phyloP scores from a whole-genome alignment of 768 basidiomycete genomes.

The Naematelia aurantialba region DNA sequence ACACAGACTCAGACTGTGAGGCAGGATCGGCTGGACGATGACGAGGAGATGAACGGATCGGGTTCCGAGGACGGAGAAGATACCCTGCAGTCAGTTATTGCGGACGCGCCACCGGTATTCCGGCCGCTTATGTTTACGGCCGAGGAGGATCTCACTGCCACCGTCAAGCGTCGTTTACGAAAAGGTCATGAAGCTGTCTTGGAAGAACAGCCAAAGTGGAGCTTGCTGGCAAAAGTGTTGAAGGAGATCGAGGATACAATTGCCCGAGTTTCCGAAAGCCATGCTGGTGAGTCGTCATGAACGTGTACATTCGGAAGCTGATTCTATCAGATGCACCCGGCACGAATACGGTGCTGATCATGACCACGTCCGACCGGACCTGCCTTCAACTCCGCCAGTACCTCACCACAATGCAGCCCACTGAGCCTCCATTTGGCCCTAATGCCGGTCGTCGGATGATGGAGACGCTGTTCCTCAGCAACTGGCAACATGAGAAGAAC shows the following conservation, averaged over 20 bases:
- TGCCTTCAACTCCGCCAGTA: conserved; percentile 74
- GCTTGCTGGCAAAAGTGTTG: conserved; percentile 72
- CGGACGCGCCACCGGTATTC: conserved; percentile 38
- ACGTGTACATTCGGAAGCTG: not conserved
- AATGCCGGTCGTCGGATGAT: conserved; percentile 68
- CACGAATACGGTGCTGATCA: conserved; percentile 75
- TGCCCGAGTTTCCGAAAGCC: conserved; percentile 26
- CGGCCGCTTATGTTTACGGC: conserved; percentile 24
- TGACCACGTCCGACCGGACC: conserved; percentile 76
- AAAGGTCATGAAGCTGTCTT: conserved; percentile 75
- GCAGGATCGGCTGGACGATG: conserved; percentile 8
- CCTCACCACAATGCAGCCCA: conserved; percentile 59
- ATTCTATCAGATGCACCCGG: conserved; percentile 53
- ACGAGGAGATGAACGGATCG: not conserved
- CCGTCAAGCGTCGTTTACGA: conserved; percentile 62
- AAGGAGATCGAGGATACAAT: conserved; percentile 82
- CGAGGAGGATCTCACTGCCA: conserved; percentile 26
- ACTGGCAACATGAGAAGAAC: conserved; percentile 45
- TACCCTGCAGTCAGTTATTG: conserved; percentile 17
- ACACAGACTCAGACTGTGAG: conserved; percentile 35
- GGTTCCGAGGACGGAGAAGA: conserved; percentile 24
- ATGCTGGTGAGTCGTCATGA: conserved; percentile 30
- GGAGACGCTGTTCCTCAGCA: conserved; percentile 58
- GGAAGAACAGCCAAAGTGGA: conserved; percentile 96
- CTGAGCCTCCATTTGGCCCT: conserved; percentile 38